A percentile compares a stretch with the other conserved stretches of the same genome.
Evolutionary conservation across 768 basidiomycete species (phyloP).

Genomic region (Dacryopinax spathularia): DNA sequence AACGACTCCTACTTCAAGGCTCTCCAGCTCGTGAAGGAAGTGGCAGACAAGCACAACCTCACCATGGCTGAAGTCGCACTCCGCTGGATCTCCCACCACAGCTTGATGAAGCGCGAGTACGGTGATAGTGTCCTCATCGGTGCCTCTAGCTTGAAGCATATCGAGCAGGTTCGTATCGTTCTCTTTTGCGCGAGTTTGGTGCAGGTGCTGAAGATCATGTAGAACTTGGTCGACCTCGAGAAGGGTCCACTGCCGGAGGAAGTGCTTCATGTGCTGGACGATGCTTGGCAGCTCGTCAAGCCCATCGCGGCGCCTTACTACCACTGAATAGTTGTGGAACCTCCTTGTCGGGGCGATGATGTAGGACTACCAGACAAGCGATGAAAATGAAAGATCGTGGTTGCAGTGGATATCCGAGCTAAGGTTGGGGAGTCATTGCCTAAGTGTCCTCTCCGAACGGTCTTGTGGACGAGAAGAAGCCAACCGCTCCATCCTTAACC

Average conservation of each 20-base stretch:
- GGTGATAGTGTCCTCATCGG: conserved; percentile 47
- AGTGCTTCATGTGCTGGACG: conserved; percentile 23
- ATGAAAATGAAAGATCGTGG: too few relatives aligned
- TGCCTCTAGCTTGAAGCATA: conserved; percentile 43
- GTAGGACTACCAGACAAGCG: too few relatives aligned
- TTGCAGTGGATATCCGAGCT: too few relatives aligned
- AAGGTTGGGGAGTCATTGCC: too few relatives aligned
- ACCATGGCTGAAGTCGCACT: conserved; percentile 30
- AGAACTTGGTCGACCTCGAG: conserved; percentile 40
- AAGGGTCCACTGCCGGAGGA: conserved; percentile 40
- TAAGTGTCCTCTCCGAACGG: too few relatives aligned
- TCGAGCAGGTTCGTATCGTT: conserved; percentile 31
- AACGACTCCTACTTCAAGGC: conserved; percentile 40
- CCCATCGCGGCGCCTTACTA: conserved; percentile 14
- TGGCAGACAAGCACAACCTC: conserved; percentile 26
- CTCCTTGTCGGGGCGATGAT: too few relatives aligned
- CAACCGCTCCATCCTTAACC: too few relatives aligned
- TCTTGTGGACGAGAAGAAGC: too few relatives aligned
- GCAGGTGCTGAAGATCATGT: not conserved
- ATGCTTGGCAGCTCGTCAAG: conserved; percentile 22
- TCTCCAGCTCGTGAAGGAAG: conserved; percentile 31
- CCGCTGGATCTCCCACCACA: conserved; percentile 38
- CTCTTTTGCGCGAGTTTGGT: not conserved
- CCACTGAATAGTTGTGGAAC: too few relatives aligned
- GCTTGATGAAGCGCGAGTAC: conserved; percentile 31